These are phyloP conservation scores for Beauveria brongniartii DNA, from an alignment of 2,329 filamentous ascomycete genomes.

Conservation along the genomic window DNA sequence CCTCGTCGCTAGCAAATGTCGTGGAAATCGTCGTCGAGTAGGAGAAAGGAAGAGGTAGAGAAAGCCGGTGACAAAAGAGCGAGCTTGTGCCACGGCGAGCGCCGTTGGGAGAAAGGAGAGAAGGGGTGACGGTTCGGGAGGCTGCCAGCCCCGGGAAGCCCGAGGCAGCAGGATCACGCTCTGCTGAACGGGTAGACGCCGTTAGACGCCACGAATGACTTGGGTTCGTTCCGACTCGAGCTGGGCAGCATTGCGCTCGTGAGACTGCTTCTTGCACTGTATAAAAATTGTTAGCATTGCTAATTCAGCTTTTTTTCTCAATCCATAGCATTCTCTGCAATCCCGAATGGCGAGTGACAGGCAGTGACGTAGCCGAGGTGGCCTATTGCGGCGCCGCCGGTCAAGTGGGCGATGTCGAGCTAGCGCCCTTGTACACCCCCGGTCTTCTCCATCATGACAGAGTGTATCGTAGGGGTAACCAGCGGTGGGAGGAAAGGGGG, in stretches of 20 bases:
- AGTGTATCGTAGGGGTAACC: background rate
- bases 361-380: conserved; percentile 7
- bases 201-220: conserved; percentile 81
- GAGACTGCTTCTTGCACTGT: conserved; percentile 91
- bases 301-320: background rate
- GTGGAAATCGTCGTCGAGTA: conserved; percentile 4
- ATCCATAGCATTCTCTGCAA: no score
- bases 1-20: conserved; percentile 7
- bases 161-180: no score
- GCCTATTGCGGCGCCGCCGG: background rate
- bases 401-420: background rate
- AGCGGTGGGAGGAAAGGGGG: background rate
- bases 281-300: conserved; percentile 11
- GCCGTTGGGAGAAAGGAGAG: background rate
- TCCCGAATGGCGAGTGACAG: conserved; percentile 3
- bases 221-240: conserved; percentile 88
- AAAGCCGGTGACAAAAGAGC: no score
- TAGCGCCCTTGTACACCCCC: conserved; percentile 1
- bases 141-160: no score
- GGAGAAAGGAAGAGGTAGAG: background rate
- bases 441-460: background rate
- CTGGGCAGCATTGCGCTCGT: conserved; percentile 88
- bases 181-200: background rate
- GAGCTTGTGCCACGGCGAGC: background rate
- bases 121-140: no score